Conservation (phyloP, 441 rosid species). For the Erodium moschatum region DNA sequence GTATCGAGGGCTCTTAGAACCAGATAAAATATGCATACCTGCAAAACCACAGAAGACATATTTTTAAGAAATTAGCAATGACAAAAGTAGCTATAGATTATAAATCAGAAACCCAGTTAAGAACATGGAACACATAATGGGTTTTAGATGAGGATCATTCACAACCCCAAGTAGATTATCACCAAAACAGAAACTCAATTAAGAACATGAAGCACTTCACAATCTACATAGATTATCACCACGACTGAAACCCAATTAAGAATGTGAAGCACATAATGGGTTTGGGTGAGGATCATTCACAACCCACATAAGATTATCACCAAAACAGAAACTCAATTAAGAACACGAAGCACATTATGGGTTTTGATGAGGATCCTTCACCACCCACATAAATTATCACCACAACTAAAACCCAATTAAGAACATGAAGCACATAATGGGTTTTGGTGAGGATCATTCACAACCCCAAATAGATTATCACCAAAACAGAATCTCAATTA, state of each 20-base stretch:
- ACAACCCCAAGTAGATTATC: not conserved
- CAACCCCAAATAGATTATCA: not conserved
- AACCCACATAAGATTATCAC: too few relatives aligned
- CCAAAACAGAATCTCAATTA: not conserved
- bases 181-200: not conserved
- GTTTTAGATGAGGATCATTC: not conserved
- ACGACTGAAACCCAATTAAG: not conserved
- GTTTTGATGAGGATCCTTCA: not conserved
- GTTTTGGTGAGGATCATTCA: not conserved
- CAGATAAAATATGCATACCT: slow-evolving; percentile 92
- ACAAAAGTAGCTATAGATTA: not conserved
- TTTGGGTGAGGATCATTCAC: too few relatives aligned
- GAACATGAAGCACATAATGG: not conserved
- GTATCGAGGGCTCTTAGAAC: slow-evolving; percentile 98
- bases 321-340: not conserved
- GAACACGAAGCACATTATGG: not conserved
- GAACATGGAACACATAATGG: not conserved
- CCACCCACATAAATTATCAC: not conserved
- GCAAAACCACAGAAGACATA: slow-evolving; percentile 24
- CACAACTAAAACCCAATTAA: not conserved
- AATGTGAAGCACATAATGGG: too few relatives aligned
- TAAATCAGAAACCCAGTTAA: not conserved
- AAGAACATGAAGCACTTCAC: slow-evolving; percentile 1
- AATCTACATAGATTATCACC: not conserved
- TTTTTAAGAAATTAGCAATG: not conserved